Evolutionary conservation across 2,329 filamentous ascomycete genomes (phyloP).

Genomic region (Coccinonectria pachysandricola): DNA sequence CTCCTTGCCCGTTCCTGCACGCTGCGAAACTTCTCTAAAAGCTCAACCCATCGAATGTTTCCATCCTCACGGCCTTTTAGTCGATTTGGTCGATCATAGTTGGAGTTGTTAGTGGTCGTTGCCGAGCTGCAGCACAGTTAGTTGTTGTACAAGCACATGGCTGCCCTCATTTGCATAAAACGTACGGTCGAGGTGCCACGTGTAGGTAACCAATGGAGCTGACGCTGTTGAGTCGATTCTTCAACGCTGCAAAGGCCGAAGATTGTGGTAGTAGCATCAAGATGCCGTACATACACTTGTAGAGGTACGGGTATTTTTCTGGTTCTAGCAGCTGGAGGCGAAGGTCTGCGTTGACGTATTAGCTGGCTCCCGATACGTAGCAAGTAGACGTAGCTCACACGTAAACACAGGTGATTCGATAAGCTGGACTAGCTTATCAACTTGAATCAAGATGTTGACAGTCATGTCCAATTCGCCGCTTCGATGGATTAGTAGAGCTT

Average conservation of each 20-base stretch:
- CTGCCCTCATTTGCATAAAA: slow-evolving; percentile 1
- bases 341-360: slow-evolving; percentile 50
- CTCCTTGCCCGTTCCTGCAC: slow-evolving; percentile 81
- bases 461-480: slow-evolving; percentile 98
- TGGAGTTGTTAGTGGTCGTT: slow-evolving; percentile 39
- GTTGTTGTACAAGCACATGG: no score
- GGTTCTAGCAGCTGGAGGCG: slow-evolving; percentile 91
- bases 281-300: slow-evolving; percentile 95
- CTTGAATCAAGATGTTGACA: slow-evolving; percentile 96
- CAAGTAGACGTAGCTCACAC: slow-evolving; percentile 47
- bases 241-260: slow-evolving; percentile 89
- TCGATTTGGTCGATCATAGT: slow-evolving; percentile 63
- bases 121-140: no score
- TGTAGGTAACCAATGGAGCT: slow-evolving; percentile 95
- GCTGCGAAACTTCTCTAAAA: slow-evolving; percentile 86
- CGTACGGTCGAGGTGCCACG: slow-evolving; percentile 63
- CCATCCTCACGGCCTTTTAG: slow-evolving; percentile 75
- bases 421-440: slow-evolving; percentile 94
- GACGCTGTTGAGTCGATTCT: slow-evolving; percentile 93
- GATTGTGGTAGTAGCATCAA: slow-evolving; percentile 98
- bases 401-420: slow-evolving; percentile 97
- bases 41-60: slow-evolving; percentile 80
- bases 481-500: slow-evolving; percentile 1
- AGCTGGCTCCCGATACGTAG: background rate
- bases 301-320: slow-evolving; percentile 87